Evolutionary conservation across 2,329 filamentous ascomycete species (phyloP).

Genomic region (Diaporthe sp.): DNA sequence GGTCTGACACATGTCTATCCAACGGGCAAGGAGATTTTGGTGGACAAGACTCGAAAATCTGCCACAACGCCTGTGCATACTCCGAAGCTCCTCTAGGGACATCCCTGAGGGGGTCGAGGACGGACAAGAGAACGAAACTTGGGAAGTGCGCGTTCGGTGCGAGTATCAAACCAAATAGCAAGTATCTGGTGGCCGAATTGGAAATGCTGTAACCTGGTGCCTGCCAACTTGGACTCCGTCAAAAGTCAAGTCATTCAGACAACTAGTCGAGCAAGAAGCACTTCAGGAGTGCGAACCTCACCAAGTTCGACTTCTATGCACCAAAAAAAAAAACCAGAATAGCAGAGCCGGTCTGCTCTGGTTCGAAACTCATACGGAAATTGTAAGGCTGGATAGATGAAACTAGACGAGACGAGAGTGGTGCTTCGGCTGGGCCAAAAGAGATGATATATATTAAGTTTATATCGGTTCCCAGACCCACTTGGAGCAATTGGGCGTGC

Average conservation of each 20-base stretch:
- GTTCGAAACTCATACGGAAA: neutral
- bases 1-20: neutral
- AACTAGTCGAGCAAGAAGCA: neutral
- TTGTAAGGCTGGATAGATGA: slow-evolving; percentile 15
- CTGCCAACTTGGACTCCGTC: neutral
- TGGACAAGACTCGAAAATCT: neutral
- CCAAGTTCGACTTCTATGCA: neutral
- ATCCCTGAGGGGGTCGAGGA: neutral
- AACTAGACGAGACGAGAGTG: slow-evolving; percentile 10
- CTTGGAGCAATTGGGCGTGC: neutral
- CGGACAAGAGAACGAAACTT: neutral
- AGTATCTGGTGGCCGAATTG: neutral
- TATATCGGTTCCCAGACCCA: slow-evolving; percentile 3
- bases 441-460: slow-evolving; percentile 6
- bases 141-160: neutral
- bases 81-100: neutral
- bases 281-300: neutral
- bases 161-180: neutral
- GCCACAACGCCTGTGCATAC: neutral
- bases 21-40: neutral
- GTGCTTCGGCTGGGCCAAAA: slow-evolving; percentile 13
- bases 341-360: neutral
- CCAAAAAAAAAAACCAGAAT: neutral
- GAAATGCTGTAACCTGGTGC: neutral
- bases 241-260: neutral